Conservation (phyloP, 805 yeast species). For the Kodamaea jinghongensis region DNA sequence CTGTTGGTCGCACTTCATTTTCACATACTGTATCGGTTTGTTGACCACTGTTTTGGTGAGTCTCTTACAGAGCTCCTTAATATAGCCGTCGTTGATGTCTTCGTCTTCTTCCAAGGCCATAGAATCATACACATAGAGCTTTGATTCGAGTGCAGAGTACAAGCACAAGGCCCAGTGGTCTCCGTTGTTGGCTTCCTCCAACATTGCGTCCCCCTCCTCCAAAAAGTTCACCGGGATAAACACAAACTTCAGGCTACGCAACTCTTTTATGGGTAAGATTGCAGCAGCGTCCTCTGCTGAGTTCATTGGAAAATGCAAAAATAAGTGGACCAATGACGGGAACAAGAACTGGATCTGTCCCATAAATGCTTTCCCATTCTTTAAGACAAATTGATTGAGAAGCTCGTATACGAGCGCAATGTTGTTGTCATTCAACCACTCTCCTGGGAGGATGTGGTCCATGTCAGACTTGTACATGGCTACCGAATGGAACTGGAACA, state of each 20-base stretch:
- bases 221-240: conserved; percentile 70
- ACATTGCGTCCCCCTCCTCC: conserved; percentile 39
- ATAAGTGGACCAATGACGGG: conserved; percentile 65
- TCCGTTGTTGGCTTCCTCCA: conserved; percentile 61
- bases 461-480: conserved; percentile 60
- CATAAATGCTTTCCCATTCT: conserved; percentile 13
- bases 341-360: conserved; percentile 32
- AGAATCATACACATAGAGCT: conserved; percentile 59
- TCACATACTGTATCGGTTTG: conserved; percentile 23
- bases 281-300: conserved; percentile 32
- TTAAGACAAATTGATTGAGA: conserved; percentile 23
- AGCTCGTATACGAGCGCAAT: conserved; percentile 61
- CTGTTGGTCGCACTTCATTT: conserved; percentile 54
- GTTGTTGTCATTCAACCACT: conserved; percentile 75
- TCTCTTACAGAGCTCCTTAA: conserved; percentile 21
- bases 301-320: conserved; percentile 47
- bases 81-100: conserved; percentile 22
- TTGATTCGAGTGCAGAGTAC: conserved; percentile 45
- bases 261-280: conserved; percentile 31
- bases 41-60: conserved; percentile 23
- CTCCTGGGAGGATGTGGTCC: conserved; percentile 54
- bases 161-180: conserved; percentile 75
- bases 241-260: conserved; percentile 41
- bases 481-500: conserved; percentile 54
- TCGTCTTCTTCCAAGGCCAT: conserved; percentile 27